Evolutionary conservation across 345 rosid species (phyloP), one percentile per base, ranked within the genome.

Genomic region (Eutrema japonicum): DNA sequence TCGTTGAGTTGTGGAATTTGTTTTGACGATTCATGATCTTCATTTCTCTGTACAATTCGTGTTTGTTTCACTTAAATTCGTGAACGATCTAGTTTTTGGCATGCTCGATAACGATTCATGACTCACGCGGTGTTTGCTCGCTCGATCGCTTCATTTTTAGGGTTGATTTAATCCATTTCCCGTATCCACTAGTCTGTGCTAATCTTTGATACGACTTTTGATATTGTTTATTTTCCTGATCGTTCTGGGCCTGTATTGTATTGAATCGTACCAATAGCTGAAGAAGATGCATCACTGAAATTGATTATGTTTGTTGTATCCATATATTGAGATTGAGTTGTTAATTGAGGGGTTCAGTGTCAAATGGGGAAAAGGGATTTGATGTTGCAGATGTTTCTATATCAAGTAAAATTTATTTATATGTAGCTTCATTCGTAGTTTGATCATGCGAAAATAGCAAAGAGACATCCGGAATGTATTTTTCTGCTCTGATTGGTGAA

Each of bases 81-180:
- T 56, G 29, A 38, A 49, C 27, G 75, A 76, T 76, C 75, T 63
- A 14, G 61, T 1, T 62, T 68, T 35, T 42, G 14, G 11, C 33
- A 2, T 70, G 32, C 37, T 73, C 22, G 33, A 13, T 60, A 5
- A 9, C 9, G 26, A 69, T 75, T 13, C 13, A 40, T 66, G 56
- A 57, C 2, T 71, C 12, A 4, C 6, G 22, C 48, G 3, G 29
- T 76, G 30, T 52, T 70, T 42, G 7, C 5, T 46, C 13, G 67
- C 33, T 49, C 7, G 55, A 22, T 68, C 49, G 26, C 50, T 30
- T 52, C 9, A 43, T 30, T 29, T 29, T 38, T 57, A 4, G 5
- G 66, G 35, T 66, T 22, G 26, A 22, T 22, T 22, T 22, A 22
- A 22, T 22, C 2, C 26, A 22, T 22, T 22, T 22, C 26, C 26